Conservation (phyloP, 1,284 basidiomycete species). For the Volvariella surrecta region DNA sequence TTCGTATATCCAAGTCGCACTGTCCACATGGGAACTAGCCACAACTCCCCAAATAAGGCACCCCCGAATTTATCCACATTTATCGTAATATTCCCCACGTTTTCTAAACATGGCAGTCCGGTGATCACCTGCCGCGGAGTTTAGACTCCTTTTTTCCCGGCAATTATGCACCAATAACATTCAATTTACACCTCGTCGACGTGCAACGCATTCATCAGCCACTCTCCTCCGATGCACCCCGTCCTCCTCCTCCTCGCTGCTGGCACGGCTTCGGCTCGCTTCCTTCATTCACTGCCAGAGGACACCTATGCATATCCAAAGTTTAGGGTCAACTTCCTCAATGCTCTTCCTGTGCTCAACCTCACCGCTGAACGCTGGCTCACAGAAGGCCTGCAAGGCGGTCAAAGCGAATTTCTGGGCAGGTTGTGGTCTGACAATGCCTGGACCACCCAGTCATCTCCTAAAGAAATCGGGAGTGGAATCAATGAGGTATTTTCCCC, state of each 20-base stretch:
- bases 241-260: conserved; percentile 17
- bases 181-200: conserved; percentile 10
- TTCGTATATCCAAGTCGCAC: no score
- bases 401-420: conserved; percentile 70
- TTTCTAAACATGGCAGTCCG: conserved; percentile 7
- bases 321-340: conserved; percentile 75
- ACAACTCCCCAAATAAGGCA: no score
- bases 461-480: conserved; percentile 51
- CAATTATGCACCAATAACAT: conserved; percentile 10
- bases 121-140: conserved; percentile 17
- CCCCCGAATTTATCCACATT: neutral
- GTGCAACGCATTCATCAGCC: conserved; percentile 12
- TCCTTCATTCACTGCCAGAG: conserved; percentile 65
- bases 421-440: conserved; percentile 45
- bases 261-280: conserved; percentile 27
- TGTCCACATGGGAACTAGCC: no score
- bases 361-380: conserved; percentile 72
- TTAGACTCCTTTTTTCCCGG: conserved; percentile 10
- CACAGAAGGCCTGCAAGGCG: conserved; percentile 55
- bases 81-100: conserved; percentile 4
- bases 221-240: conserved; percentile 8
- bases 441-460: conserved; percentile 24
- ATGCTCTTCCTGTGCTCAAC: conserved; percentile 67
- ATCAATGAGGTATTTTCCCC: conserved; percentile 3
- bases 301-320: conserved; percentile 83